Evolutionary conservation across 2,329 filamentous ascomycete genomes (phyloP).

Genomic region (Dryadomyces quercivorus): DNA sequence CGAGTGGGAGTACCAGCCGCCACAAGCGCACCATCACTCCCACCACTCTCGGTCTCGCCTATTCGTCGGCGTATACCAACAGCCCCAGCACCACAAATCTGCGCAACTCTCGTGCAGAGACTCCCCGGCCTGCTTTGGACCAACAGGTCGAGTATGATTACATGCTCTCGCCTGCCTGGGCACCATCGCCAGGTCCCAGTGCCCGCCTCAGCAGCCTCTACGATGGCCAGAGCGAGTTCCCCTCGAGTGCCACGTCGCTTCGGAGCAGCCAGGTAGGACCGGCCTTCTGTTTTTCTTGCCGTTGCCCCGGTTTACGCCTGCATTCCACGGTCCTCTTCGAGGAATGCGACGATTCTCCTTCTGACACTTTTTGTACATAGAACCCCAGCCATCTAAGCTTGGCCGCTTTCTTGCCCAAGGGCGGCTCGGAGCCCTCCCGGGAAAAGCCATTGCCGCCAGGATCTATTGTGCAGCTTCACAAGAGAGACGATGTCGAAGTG

Average conservation of each 20-base stretch:
- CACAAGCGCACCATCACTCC: slow-evolving; percentile 7
- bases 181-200: slow-evolving; percentile 9
- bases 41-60: slow-evolving; percentile 7
- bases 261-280: slow-evolving; percentile 6
- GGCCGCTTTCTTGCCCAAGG: slow-evolving; percentile 24
- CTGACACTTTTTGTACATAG: slow-evolving; percentile 12
- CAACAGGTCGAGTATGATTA: slow-evolving; percentile 8
- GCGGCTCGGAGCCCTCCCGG: slow-evolving; percentile 14
- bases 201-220: slow-evolving; percentile 10
- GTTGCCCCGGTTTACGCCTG: not conserved
- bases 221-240: slow-evolving; percentile 8
- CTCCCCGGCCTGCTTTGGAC: slow-evolving; percentile 5
- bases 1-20: not conserved
- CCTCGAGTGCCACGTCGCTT: slow-evolving; percentile 8
- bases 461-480: slow-evolving; percentile 26
- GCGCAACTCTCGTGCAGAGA: slow-evolving; percentile 1
- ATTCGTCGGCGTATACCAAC: slow-evolving; percentile 1
- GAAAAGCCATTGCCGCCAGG: slow-evolving; percentile 21
- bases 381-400: slow-evolving; percentile 31
- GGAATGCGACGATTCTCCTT: not conserved
- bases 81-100: not conserved
- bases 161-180: slow-evolving; percentile 6
- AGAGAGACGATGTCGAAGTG: slow-evolving; percentile 30
- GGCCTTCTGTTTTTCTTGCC: not conserved
- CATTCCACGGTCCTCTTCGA: not conserved